Evolutionary conservation across 2,329 filamentous ascomycete genomes (phyloP).

Genomic region (Colletotrichum spinosum): DNA sequence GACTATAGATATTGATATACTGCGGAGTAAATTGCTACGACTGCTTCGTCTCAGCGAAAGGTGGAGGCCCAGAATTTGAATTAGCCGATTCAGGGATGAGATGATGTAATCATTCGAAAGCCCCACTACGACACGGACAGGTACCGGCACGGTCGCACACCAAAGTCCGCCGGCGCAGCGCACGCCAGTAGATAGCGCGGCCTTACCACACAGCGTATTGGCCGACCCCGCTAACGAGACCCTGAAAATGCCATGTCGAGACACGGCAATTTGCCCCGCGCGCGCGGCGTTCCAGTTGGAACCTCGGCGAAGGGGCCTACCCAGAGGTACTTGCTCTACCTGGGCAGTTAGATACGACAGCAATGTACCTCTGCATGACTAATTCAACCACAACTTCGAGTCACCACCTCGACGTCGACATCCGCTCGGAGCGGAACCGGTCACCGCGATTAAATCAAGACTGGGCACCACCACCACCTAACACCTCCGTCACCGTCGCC

Average conservation of each 20-base stretch:
- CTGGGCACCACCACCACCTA: neutral
- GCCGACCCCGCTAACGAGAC: constrained; percentile 32
- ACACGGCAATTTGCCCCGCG: constrained; percentile 16
- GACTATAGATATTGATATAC: too few species aligned
- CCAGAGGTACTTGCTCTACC: too few species aligned
- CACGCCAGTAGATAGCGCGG: too few species aligned
- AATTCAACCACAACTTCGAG: constrained; percentile 20
- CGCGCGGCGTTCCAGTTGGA: constrained; percentile 25
- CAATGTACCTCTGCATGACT: constrained; percentile 31
- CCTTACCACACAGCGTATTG: neutral
- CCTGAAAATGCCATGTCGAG: constrained; percentile 26
- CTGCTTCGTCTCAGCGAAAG: too few species aligned
- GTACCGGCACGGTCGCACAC: too few species aligned
- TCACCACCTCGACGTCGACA: constrained; percentile 16
- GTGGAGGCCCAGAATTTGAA: neutral
- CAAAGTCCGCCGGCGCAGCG: too few species aligned
- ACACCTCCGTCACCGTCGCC: neutral
- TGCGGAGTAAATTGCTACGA: too few species aligned
- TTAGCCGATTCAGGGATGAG: constrained; percentile 29
- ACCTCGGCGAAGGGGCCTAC: constrained; percentile 30
- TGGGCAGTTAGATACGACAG: too few species aligned
- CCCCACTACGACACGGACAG: too few species aligned
- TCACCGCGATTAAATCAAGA: constrained; percentile 24
- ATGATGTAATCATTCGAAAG: constrained; percentile 30
- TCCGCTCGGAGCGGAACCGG: constrained; percentile 32